These are phyloP conservation scores for Collybiopsis confluens DNA, from an alignment of 768 basidiomycete species.

Conservation along the genomic window DNA sequence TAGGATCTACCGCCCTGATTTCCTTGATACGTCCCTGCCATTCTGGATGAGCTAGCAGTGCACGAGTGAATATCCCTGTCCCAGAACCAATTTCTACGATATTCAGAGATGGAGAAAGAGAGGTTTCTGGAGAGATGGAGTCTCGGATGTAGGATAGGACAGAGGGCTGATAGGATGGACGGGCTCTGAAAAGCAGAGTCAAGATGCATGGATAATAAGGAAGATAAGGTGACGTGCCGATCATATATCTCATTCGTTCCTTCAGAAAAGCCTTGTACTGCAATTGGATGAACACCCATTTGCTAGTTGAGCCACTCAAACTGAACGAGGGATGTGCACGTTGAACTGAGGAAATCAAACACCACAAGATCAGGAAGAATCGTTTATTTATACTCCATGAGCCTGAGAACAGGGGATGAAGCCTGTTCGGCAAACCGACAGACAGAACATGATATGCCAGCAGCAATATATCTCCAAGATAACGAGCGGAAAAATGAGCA, in stretches of 20 bases:
- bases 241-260: conserved; percentile 87
- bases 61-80: conserved; percentile 86
- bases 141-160: conserved; percentile 60
- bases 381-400: too few species aligned
- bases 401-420: too few species aligned
- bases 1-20: conserved; percentile 80
- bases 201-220: neutral
- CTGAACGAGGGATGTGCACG: too few species aligned
- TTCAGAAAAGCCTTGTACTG: conserved; percentile 41
- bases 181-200: conserved; percentile 40
- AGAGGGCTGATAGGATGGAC: conserved; percentile 75
- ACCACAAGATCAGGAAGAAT: too few species aligned
- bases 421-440: too few species aligned
- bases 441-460: too few species aligned
- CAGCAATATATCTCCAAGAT: too few species aligned
- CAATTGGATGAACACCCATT: conserved; percentile 5
- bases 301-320: neutral
- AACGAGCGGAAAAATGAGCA: too few species aligned
- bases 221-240: conserved; percentile 40
- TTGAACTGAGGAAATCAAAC: too few species aligned
- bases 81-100: conserved; percentile 79
- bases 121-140: conserved; percentile 27
- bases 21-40: conserved; percentile 47
- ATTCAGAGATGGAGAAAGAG: conserved; percentile 47
- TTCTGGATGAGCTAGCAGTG: conserved; percentile 63